Percentiles rank a stretch among this genome's conserved stretches.
Evolutionary conservation across 1,139 yeast species (phyloP).

Genomic region (Hyphopichia khmerensis): DNA sequence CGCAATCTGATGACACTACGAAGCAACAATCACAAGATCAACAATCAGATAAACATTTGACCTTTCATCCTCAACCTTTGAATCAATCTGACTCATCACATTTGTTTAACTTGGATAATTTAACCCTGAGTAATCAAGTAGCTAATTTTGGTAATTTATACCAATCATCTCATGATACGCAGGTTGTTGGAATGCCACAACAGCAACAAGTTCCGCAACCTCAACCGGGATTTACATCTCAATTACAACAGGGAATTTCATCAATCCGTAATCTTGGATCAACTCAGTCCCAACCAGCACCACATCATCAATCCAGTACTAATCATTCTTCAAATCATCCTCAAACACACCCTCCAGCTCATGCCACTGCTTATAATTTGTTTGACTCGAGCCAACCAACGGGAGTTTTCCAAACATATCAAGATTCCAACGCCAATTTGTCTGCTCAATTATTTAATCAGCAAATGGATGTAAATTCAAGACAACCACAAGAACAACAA

Average conservation of each 20-base stretch:
- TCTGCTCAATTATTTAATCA: conserved; percentile 1
- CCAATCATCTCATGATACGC: not conserved
- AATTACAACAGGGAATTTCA: not conserved
- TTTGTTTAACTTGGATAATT: conserved; percentile 3
- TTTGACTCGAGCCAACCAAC: conserved; percentile 2
- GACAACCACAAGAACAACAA: conserved; percentile 2
- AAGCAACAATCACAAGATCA: not conserved
- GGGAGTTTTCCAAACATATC: conserved; percentile 2
- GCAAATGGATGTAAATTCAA: conserved; percentile 2
- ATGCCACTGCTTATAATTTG: not conserved
- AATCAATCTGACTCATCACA: conserved; percentile 3
- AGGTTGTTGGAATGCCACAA: not conserved
- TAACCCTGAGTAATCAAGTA: conserved; percentile 1
- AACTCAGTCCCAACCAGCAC: not conserved
- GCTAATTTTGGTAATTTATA: not conserved
- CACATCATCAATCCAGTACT: not conserved
- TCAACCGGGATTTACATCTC: not conserved
- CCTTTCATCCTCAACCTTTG: not conserved
- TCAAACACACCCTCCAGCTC: not conserved
- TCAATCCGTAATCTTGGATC: not conserved
- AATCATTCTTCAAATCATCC: not conserved
- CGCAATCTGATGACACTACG: not conserved
- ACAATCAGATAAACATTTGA: not conserved
- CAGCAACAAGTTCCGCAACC: not conserved
- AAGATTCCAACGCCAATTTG: not conserved